Evolutionary conservation across 2,329 filamentous ascomycete genomes (phyloP), one percentile per base, ranked within the genome.

Genomic region (Fusarium annulatum): DNA sequence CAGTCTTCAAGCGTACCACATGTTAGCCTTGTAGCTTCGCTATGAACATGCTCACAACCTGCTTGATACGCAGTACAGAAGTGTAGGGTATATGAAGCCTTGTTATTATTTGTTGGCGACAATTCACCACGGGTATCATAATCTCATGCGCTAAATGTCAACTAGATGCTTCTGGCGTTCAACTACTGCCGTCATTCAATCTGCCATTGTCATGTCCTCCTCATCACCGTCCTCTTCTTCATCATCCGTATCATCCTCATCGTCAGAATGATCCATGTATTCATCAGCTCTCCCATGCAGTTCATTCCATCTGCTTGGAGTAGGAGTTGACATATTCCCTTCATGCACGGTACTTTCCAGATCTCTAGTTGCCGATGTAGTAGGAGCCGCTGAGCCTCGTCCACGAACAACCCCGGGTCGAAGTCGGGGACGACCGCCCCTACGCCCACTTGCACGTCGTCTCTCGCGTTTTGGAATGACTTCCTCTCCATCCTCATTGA

Each of bases 261-360:
- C 77, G n/a, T 76, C 73, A n/a, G 77, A 76, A 5, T 77, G 72
- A 11, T 78, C 77, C 49, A 73, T 75, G 6, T 77, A 75, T 12
- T 79, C 77, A 9, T 71, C 75, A 4, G 71, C 76, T 15, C 71
- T 75, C 21, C 69, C 77, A 10, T 75, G 71, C 21, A 84, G 62
- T 21, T 83, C 81, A 10, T 79, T 76, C 82, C 82, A 84, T 34
- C 72, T 76, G 9, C 59, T 67, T 10, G 82, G 82, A 14, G 83
- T 84, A 4, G 81, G 80, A 18, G 75, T 81, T 10, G 82, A 83
- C 42, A 82, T 49, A 21, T 60, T 61, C 28, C 59, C 72, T 34
- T 72, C 74, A 9, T 61, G 49, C 30, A 55, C 59, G 39, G 42
- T 61, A 46, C 68, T 68, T 36, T 55, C 67, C 18, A 55, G 45